phyloP scores from a whole-genome alignment of 495 filamentous ascomycete genomes.

The Monascus purpureus region DNA sequence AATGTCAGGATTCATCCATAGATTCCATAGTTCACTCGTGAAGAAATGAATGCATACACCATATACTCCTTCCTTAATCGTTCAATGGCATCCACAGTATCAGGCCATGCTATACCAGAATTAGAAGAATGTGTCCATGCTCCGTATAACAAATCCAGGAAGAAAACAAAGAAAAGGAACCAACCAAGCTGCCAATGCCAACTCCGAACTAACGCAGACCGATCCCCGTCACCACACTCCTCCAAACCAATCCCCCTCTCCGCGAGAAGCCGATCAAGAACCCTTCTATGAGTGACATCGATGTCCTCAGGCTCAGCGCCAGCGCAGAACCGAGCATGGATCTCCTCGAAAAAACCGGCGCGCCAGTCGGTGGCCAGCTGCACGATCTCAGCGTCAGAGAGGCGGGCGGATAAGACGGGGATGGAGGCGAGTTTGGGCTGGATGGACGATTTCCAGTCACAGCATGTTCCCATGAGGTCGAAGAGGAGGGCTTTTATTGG shows the following conservation, averaged over 20 bases:
- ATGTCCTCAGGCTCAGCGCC: conserved; percentile 10
- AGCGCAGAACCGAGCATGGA: conserved; percentile 3
- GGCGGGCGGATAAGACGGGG: conserved; percentile 5
- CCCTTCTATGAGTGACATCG: conserved; percentile 13
- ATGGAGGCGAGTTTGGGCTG: conserved; percentile 9
- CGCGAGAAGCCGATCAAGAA: conserved; percentile 8
- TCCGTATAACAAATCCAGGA: too few relatives aligned
- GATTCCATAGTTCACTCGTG: too few relatives aligned
- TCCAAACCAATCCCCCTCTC: background rate
- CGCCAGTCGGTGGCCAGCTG: conserved; percentile 10
- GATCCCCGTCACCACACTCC: too few relatives aligned
- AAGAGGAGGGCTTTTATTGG: conserved; percentile 29
- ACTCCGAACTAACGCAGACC: too few relatives aligned
- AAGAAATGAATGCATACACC: too few relatives aligned
- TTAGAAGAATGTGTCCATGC: too few relatives aligned
- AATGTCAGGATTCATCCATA: too few relatives aligned
- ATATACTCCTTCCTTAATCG: too few relatives aligned
- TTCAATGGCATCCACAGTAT: too few relatives aligned
- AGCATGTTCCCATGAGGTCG: conserved; percentile 35
- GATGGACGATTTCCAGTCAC: conserved; percentile 24
- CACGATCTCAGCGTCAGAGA: background rate
- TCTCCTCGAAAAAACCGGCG: conserved; percentile 10
- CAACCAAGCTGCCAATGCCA: too few relatives aligned
- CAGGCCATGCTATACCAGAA: too few relatives aligned
- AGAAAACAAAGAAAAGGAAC: too few relatives aligned